Percentiles rank a stretch among this genome's conserved stretches.
Conservation (phyloP, 495 filamentous ascomycete genomes). For the Hypoxylon fuscum region DNA sequence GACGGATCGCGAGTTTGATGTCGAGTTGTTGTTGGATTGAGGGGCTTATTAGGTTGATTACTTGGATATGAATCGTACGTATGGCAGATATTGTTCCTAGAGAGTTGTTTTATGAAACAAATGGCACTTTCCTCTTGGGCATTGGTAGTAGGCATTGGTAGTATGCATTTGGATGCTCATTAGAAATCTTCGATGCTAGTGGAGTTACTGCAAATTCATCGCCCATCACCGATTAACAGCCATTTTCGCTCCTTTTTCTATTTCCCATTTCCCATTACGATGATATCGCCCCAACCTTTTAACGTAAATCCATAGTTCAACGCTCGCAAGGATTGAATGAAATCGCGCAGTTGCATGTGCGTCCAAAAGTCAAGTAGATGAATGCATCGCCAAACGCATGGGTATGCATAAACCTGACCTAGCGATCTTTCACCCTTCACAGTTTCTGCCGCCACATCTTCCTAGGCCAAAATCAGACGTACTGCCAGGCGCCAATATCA, state of each 20-base stretch:
- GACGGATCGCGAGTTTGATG: conserved; percentile 55
- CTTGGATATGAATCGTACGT: background rate
- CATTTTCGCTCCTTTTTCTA: too few relatives aligned
- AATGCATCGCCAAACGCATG: conserved; percentile 10
- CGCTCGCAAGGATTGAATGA: background rate
- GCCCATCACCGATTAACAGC: too few relatives aligned
- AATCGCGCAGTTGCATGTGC: conserved; percentile 10
- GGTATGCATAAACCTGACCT: background rate
- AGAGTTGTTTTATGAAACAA: too few relatives aligned
- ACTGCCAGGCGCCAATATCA: conserved; percentile 34
- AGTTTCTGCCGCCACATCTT: too few relatives aligned
- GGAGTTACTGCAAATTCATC: too few relatives aligned
- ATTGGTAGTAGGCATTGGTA: too few relatives aligned
- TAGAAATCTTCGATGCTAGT: too few relatives aligned
- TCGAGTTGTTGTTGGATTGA: conserved; percentile 56
- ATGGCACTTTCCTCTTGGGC: too few relatives aligned
- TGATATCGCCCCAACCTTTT: conserved; percentile 5
- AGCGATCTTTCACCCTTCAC: too few relatives aligned
- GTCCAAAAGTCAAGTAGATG: conserved; percentile 16
- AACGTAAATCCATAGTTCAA: conserved; percentile 17
- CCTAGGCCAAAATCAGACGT: conserved; percentile 13
- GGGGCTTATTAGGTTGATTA: background rate
- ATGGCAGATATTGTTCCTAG: too few relatives aligned
- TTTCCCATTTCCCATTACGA: background rate
- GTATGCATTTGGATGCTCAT: too few relatives aligned